A percentile compares a stretch with the other conserved stretches of the same genome.
These are phyloP conservation scores for Backusella australiensis DNA, from an alignment of 192 early-diverging fungal genomes.

Conservation along the genomic window DNA sequence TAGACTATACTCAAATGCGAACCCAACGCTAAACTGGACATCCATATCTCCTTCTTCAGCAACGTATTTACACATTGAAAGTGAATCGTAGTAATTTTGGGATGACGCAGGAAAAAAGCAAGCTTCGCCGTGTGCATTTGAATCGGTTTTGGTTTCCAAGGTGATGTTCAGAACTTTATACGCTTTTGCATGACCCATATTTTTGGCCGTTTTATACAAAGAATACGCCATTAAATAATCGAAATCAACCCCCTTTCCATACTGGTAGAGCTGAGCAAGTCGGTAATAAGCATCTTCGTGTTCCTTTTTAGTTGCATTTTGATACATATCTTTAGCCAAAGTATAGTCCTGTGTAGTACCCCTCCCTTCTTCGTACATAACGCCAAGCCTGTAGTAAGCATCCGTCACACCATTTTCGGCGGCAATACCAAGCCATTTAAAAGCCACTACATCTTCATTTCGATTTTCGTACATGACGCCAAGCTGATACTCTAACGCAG, in stretches of 20 bases:
- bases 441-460: background rate
- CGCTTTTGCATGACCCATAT: background rate
- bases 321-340: background rate
- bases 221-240: background rate
- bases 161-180: background rate
- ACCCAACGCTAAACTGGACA: background rate
- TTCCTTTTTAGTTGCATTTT: background rate
- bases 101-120: background rate
- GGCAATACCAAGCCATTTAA: background rate
- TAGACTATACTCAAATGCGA: background rate
- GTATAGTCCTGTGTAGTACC: background rate
- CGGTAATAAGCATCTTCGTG: background rate
- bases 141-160: background rate
- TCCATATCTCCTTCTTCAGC: background rate
- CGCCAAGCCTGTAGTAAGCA: background rate
- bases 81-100: background rate
- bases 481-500: background rate
- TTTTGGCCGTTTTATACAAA: background rate
- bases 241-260: background rate
- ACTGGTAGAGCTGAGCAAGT: background rate
- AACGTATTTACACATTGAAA: background rate
- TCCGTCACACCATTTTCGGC: background rate
- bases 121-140: background rate
- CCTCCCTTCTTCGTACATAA: background rate
- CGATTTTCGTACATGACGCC: background rate